Percentiles rank a stretch among this genome's conserved stretches.
These are phyloP conservation scores for Diddensiella santjacobensis DNA, from an alignment of 805 yeast genomes.

Conservation along the genomic window DNA sequence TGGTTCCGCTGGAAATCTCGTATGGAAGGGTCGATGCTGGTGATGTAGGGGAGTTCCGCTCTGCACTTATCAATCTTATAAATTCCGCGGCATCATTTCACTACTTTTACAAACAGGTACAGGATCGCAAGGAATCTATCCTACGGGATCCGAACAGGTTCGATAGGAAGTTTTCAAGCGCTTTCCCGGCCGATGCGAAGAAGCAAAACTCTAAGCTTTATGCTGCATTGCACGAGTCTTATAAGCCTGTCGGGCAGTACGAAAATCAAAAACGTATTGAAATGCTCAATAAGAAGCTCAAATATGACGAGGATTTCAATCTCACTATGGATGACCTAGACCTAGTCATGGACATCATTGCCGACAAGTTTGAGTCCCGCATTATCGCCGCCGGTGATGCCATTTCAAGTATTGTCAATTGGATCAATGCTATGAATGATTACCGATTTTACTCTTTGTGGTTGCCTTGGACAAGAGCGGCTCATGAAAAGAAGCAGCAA, in stretches of 20 bases:
- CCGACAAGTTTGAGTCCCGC: not conserved
- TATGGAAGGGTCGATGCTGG: slow-evolving; percentile 26
- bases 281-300: slow-evolving; percentile 1
- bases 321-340: slow-evolving; percentile 15
- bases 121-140: slow-evolving; percentile 15
- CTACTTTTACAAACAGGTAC: slow-evolving; percentile 19
- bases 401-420: slow-evolving; percentile 13
- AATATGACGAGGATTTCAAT: slow-evolving; percentile 3
- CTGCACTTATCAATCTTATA: slow-evolving; percentile 22
- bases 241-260: slow-evolving; percentile 21
- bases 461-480: slow-evolving; percentile 6
- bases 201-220: slow-evolving; percentile 13
- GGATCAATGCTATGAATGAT: slow-evolving; percentile 27
- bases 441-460: slow-evolving; percentile 19
- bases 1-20: slow-evolving; percentile 22
- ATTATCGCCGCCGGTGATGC: slow-evolving; percentile 15
- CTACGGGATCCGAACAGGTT: slow-evolving; percentile 11
- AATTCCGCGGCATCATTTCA: slow-evolving; percentile 23
- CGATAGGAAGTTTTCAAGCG: not conserved
- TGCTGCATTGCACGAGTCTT: slow-evolving; percentile 15
- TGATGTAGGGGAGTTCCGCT: slow-evolving; percentile 26
- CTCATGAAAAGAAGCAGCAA: not conserved
- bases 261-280: slow-evolving; percentile 10
- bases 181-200: not conserved
- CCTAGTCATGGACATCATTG: slow-evolving; percentile 10